Evolutionary conservation across 495 filamentous ascomycete genomes (phyloP), one percentile per base, ranked within the genome.

Genomic region (Lophium mytilinum): DNA sequence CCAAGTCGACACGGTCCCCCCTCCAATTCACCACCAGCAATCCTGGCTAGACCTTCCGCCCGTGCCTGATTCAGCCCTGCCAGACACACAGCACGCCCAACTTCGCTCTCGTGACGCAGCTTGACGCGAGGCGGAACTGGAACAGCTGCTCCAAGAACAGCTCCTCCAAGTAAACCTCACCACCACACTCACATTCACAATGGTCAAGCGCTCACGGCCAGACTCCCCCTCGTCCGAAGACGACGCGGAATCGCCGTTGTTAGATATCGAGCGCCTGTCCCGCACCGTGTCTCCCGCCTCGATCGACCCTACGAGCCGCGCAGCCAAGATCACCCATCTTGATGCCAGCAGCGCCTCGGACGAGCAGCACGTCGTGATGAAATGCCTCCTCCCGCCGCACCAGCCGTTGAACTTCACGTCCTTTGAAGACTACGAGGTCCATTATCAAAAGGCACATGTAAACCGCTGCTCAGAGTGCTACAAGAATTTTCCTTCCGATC

Each of bases 381-480:
- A 73, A 68, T 96, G 90, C 73, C 83, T 82, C 12, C 79, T 96
- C 15, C 88, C 90, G 41, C 86, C 87, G 4, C 90, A 95, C 68
- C 80, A 86, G 53, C 77, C 81, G 1, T 60, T 89, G 30, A 71
- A 73, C 0, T 96, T 98, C 64, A 53, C 75, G 14, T 82, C 86
- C 0, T 90, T 88, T 66, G 81, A 84, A 42, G 89, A 90, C 14
- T 96, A 90, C 65, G 92, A 96, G 61, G 70, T 85, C 33, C 93
- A 98, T 68, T 96, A 96, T 68, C 73, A 75, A 18, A 84, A 89
- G 65, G 69, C 77, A 0, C 93, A 98, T 69, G 81, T 80, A 39
- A 91, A 98, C 69, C 82, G 93, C 19, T 98, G 93, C 62, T 71
- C 80, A 4, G 84, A 89, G 58, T 96, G 88, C 68, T 74, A 78